phyloP scores from a whole-genome alignment of 2,329 filamentous ascomycete genomes.

The Penicillium sclerotiorum region DNA sequence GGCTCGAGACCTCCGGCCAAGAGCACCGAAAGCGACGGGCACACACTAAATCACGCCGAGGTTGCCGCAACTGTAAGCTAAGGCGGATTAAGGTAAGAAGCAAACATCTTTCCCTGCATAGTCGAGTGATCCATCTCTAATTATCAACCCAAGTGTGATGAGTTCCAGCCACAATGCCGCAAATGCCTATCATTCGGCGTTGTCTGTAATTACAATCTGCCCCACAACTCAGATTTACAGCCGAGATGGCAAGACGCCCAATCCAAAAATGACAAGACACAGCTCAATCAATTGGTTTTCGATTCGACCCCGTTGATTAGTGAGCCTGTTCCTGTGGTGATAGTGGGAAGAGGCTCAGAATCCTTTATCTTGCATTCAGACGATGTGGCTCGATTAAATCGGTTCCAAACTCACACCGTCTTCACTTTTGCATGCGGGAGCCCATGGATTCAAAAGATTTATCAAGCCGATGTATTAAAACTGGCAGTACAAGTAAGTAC shows the following conservation, averaged over 20 bases:
- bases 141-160: slow-evolving; percentile 50
- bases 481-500: slow-evolving; percentile 16
- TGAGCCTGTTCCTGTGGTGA: background rate
- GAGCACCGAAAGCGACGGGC: slow-evolving; percentile 13
- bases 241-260: slow-evolving; percentile 49
- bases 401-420: slow-evolving; percentile 12
- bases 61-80: slow-evolving; percentile 57
- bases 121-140: background rate
- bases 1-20: background rate
- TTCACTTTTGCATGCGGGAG: slow-evolving; percentile 12
- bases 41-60: slow-evolving; percentile 58
- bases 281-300: slow-evolving; percentile 7
- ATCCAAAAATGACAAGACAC: slow-evolving; percentile 12
- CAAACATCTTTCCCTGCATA: slow-evolving; percentile 22
- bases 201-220: slow-evolving; percentile 26
- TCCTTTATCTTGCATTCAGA: slow-evolving; percentile 14
- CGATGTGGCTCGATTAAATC: slow-evolving; percentile 6
- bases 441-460: background rate
- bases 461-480: slow-evolving; percentile 9
- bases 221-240: slow-evolving; percentile 48
- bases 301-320: background rate
- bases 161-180: slow-evolving; percentile 52
- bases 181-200: slow-evolving; percentile 51
- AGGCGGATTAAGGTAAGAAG: slow-evolving; percentile 18
- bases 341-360: slow-evolving; percentile 10